Evolutionary conservation across 495 filamentous ascomycete species (phyloP).

Genomic region (Symbiotaphrina buchneri): DNA sequence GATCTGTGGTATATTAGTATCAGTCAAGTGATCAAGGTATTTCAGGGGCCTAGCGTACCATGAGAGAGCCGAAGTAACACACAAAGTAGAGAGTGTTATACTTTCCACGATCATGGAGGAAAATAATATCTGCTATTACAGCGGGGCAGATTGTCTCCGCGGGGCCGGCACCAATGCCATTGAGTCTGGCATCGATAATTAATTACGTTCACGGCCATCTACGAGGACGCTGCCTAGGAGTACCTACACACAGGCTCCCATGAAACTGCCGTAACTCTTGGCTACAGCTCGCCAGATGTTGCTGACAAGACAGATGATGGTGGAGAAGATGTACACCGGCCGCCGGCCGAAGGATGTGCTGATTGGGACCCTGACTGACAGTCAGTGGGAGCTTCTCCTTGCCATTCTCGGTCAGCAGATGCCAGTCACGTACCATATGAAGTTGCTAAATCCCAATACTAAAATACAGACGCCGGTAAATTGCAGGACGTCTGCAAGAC

Average conservation of each 20-base stretch:
- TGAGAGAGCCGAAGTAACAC: conserved; percentile 19
- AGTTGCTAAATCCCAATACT: conserved; percentile 39
- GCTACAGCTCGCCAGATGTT: conserved; percentile 36
- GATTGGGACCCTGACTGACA: conserved; percentile 38
- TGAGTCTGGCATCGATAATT: conserved; percentile 17
- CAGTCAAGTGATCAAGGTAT: conserved; percentile 10
- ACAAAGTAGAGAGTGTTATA: conserved; percentile 46
- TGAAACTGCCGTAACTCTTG: conserved; percentile 31
- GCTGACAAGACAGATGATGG: conserved; percentile 27
- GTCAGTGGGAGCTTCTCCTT: too few relatives aligned
- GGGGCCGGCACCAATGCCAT: conserved; percentile 34
- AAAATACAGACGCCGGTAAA: conserved; percentile 38
- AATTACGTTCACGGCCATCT: not conserved
- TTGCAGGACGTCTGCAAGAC: conserved; percentile 23
- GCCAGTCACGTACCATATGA: too few relatives aligned
- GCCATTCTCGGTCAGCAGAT: too few relatives aligned
- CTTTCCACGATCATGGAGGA: conserved; percentile 40
- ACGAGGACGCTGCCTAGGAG: not conserved
- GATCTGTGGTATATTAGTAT: too few relatives aligned
- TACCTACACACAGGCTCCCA: conserved; percentile 22
- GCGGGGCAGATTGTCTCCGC: conserved; percentile 35
- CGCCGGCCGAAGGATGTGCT: conserved; percentile 33
- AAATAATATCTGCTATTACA: conserved; percentile 43
- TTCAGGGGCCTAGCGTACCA: conserved; percentile 10
- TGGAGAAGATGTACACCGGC: conserved; percentile 31